phyloP scores from a whole-genome alignment of 2,329 filamentous ascomycete species.

The Zymoseptoria tritici region DNA sequence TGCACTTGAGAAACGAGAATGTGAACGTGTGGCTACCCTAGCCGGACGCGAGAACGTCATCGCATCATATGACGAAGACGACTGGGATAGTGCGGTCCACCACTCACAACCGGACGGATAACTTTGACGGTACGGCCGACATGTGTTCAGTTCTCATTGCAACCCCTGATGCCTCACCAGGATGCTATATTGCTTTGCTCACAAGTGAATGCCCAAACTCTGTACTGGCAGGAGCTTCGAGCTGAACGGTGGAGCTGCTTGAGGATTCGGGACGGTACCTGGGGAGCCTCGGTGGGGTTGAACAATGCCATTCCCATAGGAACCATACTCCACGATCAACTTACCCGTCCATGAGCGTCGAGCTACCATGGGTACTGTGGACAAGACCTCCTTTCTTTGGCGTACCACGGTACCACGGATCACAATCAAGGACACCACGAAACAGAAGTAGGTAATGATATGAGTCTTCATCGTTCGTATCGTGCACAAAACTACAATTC shows the following conservation, averaged over 20 bases:
- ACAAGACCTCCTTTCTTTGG: neutral
- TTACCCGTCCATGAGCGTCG: no score
- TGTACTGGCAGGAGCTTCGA: neutral
- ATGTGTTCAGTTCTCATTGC: no score
- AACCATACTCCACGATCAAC: neutral
- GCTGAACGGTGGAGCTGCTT: neutral
- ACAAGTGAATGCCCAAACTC: neutral
- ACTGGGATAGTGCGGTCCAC: neutral
- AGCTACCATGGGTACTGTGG: no score
- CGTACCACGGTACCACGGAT: neutral
- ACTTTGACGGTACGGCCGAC: neutral
- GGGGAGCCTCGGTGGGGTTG: neutral
- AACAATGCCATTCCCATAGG: neutral
- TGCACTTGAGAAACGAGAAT: neutral
- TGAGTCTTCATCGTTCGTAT: neutral
- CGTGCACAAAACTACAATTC: neutral
- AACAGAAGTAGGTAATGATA: neutral
- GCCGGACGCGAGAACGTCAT: neutral
- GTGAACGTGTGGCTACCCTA: neutral
- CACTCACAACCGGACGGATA: neutral
- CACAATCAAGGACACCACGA: neutral
- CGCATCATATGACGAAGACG: neutral
- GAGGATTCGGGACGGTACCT: neutral
- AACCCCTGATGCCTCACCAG: neutral
- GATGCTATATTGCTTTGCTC: neutral